Evolutionary conservation across 2,329 filamentous ascomycete genomes (phyloP), one percentile per base, ranked within the genome.

Genomic region (Colletotrichum siamense): DNA sequence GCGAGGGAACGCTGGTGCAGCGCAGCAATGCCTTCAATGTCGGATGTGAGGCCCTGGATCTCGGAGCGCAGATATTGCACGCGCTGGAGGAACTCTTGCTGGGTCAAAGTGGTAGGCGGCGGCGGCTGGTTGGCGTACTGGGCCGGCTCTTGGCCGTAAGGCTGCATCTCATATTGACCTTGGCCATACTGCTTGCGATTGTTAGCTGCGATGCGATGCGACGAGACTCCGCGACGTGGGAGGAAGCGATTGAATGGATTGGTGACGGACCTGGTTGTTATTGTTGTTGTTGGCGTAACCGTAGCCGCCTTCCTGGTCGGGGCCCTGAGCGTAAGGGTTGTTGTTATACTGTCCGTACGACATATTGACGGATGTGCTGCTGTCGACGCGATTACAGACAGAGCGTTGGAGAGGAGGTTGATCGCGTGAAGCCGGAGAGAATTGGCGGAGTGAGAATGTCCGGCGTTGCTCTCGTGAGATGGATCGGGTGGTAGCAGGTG

Each of bases 1-100:
- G 91, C 89, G 32, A 96, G 89, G 28, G 93, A 90, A 82, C 93
- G 93, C 87, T 95, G 93, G 85, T 96, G 94, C 71, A 95, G 88
- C 73, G 89, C 89, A 61, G 90, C 91, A 79, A 96, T 94, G 80
- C 92, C 87, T 80, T 92, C 89, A 81, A 96, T 91, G 81, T 93
- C 92, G 61, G 86, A 87, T n/a, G 91, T 92, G 73, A 96, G 89
- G 63, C 89, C 89, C 76, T 90, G 88, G 83, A 96, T 95, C 79
- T 95, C 90, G 80, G 89, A 88, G 84, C 94, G 94, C 76, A 93
- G 89, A 79, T 89, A 90, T 80, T 92, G 88, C 79, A 95, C 91
- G 84, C 93, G 93, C 80, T 87, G 84, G 78, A 95, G 89, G 86
- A 94, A 95, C 78, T 94, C 93, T 78, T 90, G 87, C 82, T 93